Conservation (phyloP, 768 basidiomycete genomes). For the Pleurotus tuoliensis region DNA sequence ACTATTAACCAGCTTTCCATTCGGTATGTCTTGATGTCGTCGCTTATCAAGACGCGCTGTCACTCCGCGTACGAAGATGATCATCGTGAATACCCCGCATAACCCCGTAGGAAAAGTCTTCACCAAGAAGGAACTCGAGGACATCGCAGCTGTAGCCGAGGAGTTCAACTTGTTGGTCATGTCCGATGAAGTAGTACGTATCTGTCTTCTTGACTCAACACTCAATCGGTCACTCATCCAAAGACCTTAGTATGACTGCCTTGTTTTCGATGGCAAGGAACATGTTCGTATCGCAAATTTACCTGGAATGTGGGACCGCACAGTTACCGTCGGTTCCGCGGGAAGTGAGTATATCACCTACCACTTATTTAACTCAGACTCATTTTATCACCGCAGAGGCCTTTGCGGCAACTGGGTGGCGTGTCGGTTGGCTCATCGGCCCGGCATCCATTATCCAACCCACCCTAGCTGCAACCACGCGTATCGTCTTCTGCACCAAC, state of each 20-base stretch:
- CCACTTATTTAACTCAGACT: background rate
- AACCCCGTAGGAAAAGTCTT: slow-evolving; percentile 99
- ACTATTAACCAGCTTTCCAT: background rate
- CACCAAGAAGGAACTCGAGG: slow-evolving; percentile 73
- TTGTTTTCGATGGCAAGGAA: slow-evolving; percentile 83
- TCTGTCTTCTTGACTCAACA: background rate
- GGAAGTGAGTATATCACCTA: slow-evolving; percentile 57
- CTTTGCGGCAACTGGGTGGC: slow-evolving; percentile 97
- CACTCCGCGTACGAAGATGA: slow-evolving; percentile 88
- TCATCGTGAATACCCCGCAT: slow-evolving; percentile 94
- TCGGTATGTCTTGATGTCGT: background rate
- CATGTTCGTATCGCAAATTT: slow-evolving; percentile 90
- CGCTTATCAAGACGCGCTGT: slow-evolving; percentile 57
- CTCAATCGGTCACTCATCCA: slow-evolving; percentile 1
- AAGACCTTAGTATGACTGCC: slow-evolving; percentile 76
- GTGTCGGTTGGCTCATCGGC: slow-evolving; percentile 94
- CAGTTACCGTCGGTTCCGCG: slow-evolving; percentile 93
- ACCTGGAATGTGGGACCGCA: slow-evolving; percentile 99
- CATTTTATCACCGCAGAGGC: slow-evolving; percentile 53
- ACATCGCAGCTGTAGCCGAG: slow-evolving; percentile 82
- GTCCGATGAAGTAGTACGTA: slow-evolving; percentile 91
- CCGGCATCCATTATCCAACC: slow-evolving; percentile 79
- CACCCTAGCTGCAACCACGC: slow-evolving; percentile 85
- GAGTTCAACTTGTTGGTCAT: slow-evolving; percentile 92
- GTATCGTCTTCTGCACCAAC: slow-evolving; percentile 94